phyloP scores from a whole-genome alignment of 2,329 filamentous ascomycete genomes.

The Colletotrichum sp. region DNA sequence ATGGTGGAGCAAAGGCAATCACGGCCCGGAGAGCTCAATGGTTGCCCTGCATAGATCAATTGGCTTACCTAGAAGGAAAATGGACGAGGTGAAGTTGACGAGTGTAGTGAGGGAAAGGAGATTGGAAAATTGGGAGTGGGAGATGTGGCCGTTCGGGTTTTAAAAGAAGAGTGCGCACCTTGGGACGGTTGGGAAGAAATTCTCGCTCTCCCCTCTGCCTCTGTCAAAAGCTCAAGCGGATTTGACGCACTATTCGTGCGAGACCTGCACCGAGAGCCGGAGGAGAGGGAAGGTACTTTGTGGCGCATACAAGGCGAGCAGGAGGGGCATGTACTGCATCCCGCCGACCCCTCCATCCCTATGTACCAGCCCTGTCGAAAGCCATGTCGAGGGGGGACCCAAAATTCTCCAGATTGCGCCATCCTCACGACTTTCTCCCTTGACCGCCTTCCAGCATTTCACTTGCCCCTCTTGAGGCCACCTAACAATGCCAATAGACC shows the following conservation, averaged over 20 bases:
- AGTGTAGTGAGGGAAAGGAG: slow-evolving; percentile 8
- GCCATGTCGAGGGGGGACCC: not conserved
- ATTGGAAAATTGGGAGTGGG: not conserved
- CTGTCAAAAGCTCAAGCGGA: slow-evolving; percentile 16
- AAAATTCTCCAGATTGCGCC: slow-evolving; percentile 22
- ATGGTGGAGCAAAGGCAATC: not conserved
- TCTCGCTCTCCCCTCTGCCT: not conserved
- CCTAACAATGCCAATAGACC: not conserved
- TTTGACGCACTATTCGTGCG: slow-evolving; percentile 16
- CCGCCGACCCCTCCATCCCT: slow-evolving; percentile 12
- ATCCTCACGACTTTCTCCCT: slow-evolving; percentile 12
- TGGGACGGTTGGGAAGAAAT: slow-evolving; percentile 14
- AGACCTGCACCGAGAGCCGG: slow-evolving; percentile 15
- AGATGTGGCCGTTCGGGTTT: slow-evolving; percentile 19
- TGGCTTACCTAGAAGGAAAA: not conserved
- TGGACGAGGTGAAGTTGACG: not conserved
- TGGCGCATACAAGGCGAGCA: not conserved
- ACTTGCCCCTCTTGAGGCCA: not conserved
- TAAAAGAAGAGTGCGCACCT: slow-evolving; percentile 18
- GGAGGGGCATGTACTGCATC: not conserved
- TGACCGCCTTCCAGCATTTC: slow-evolving; percentile 17
- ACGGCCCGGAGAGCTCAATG: not conserved
- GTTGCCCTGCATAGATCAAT: not conserved
- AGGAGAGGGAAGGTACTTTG: not conserved
- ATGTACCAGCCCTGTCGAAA: slow-evolving; percentile 16